Percentiles rank a stretch among this genome's conserved stretches.
These are phyloP conservation scores for Discostella pseudostelligera DNA, from an alignment of 108 stramenopile genomes.

Conservation along the genomic window DNA sequence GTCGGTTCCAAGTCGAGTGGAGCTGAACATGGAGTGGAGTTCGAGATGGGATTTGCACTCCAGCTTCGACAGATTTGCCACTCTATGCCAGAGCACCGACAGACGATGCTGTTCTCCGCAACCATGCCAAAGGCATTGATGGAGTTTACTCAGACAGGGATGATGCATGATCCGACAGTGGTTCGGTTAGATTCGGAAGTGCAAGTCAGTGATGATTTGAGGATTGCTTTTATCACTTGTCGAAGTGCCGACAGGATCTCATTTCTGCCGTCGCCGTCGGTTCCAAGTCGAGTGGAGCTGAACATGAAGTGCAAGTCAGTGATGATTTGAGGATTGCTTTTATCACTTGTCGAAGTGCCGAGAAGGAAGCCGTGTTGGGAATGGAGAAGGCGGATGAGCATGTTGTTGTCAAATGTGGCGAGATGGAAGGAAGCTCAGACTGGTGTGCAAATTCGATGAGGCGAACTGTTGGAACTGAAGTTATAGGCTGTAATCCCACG, in stretches of 20 bases:
- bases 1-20: too few relatives aligned
- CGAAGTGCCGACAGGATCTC: too few relatives aligned
- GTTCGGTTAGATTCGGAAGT: constrained; percentile 95
- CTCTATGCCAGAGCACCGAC: constrained; percentile 71
- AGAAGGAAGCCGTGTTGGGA: constrained; percentile 95
- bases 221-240: constrained; percentile 92
- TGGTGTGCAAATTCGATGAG: constrained; percentile 47
- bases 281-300: too few relatives aligned
- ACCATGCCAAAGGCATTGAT: constrained; percentile 95
- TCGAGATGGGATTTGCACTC: constrained; percentile 98
- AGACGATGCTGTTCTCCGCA: constrained; percentile 94
- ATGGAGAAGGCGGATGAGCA: too few relatives aligned
- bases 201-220: constrained; percentile 89
- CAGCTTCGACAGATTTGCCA: constrained; percentile 82
- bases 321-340: constrained; percentile 94
- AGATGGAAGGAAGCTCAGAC: constrained; percentile 11
- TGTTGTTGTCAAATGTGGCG: too few relatives aligned
- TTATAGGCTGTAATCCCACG: constrained; percentile 32
- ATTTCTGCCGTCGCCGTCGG: too few relatives aligned
- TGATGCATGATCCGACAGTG: constrained; percentile 91
- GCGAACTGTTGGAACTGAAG: constrained; percentile 36
- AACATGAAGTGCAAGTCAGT: constrained; percentile 90
- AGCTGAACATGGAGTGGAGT: too few relatives aligned
- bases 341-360: constrained; percentile 81
- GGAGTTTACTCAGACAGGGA: constrained; percentile 97